Evolutionary conservation across 495 filamentous ascomycete genomes (phyloP).

Genomic region (Penicillium desertorum): DNA sequence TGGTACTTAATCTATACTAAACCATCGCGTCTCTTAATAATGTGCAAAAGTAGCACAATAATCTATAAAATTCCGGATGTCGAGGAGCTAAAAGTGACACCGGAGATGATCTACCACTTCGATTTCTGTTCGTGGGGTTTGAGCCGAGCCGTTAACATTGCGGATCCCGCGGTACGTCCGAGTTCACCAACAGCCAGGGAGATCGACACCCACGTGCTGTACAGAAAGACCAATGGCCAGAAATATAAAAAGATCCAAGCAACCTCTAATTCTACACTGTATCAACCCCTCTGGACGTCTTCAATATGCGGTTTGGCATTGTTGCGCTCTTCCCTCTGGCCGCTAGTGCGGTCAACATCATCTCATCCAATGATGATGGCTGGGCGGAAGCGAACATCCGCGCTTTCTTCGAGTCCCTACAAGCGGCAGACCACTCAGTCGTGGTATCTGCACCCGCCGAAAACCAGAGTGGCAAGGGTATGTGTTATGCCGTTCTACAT

Average conservation of each 20-base stretch:
- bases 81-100: background rate
- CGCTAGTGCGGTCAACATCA: conserved; percentile 50
- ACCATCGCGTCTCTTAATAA: background rate
- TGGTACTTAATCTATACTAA: background rate
- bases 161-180: background rate
- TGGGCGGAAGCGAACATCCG: conserved; percentile 69
- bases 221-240: background rate
- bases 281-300: background rate
- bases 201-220: conserved; percentile 2
- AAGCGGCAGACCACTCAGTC: conserved; percentile 53
- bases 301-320: conserved; percentile 15
- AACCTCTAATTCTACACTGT: background rate
- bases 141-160: background rate
- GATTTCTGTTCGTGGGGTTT: background rate
- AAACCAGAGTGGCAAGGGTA: conserved; percentile 62
- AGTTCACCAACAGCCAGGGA: background rate
- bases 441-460: conserved; percentile 64
- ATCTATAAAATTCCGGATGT: too few species aligned
- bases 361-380: conserved; percentile 70
- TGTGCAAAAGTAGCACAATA: too few species aligned
- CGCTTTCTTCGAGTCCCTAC: conserved; percentile 52
- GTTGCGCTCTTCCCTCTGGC: conserved; percentile 10
- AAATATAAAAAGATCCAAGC: background rate
- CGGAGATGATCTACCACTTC: background rate
- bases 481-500: conserved; percentile 13